Conservation (phyloP, 1,139 yeast species). For the Scheffersomyces segobiensis region DNA sequence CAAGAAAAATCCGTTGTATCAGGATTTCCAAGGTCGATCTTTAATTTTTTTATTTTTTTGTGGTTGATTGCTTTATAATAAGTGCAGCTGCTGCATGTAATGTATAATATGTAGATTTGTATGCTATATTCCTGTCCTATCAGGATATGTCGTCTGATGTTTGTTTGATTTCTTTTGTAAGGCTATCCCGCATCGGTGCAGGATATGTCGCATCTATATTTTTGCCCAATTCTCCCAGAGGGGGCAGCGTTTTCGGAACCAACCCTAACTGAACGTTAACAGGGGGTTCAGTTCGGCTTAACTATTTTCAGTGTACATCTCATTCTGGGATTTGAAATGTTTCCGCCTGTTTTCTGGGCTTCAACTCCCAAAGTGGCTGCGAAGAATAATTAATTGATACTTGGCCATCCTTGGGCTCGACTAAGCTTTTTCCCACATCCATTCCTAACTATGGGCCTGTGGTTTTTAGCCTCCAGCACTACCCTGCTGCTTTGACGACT, state of each 20-base stretch:
- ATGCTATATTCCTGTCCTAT: not conserved
- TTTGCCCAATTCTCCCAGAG: not conserved
- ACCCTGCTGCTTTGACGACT: not conserved
- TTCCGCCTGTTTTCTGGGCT: not conserved
- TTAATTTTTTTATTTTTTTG: not conserved
- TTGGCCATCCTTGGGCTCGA: not conserved
- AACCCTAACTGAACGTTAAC: not conserved
- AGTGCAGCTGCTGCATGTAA: not conserved
- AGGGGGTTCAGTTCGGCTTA: not conserved
- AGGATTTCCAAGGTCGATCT: conserved; percentile 2
- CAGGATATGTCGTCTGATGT: not conserved
- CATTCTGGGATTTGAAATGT: not conserved
- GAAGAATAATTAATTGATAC: not conserved
- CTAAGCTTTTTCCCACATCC: not conserved
- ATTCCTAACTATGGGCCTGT: not conserved
- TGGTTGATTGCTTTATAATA: not conserved
- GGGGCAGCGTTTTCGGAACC: not conserved
- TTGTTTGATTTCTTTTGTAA: not conserved
- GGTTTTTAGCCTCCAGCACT: not conserved
- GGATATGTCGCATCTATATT: not conserved
- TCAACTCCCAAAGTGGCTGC: not conserved
- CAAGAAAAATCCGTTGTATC: conserved; percentile 6
- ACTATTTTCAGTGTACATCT: not conserved
- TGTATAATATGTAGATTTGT: not conserved
- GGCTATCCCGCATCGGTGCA: not conserved